Evolutionary conservation across 768 basidiomycete species (phyloP).

Genomic region (Russula abietina): DNA sequence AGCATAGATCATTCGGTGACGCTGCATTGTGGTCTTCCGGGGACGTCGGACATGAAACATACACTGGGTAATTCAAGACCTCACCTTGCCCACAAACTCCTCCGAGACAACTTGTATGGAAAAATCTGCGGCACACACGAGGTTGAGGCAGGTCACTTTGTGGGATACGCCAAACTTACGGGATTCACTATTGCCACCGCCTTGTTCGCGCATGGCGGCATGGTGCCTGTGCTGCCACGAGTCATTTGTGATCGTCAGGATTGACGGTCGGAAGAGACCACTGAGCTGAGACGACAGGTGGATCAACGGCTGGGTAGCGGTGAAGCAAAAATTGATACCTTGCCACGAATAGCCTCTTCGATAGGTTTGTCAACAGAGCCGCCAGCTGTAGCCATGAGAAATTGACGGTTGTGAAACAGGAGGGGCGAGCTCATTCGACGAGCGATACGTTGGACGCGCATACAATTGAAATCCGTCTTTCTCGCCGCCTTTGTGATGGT

Average conservation of each 20-base stretch:
- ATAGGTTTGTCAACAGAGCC: constrained; percentile 17
- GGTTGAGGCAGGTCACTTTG: constrained; percentile 9
- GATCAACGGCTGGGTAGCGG: constrained; percentile 20
- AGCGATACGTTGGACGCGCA: constrained; percentile 8
- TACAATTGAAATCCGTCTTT: neutral
- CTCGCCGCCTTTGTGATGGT: neutral
- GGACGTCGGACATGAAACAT: constrained; percentile 13
- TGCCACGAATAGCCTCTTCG: constrained; percentile 24
- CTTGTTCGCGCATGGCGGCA: constrained; percentile 67
- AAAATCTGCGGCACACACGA: constrained; percentile 50
- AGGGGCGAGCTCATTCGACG: constrained; percentile 21
- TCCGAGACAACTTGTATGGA: constrained; percentile 68
- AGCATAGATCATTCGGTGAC: constrained; percentile 74
- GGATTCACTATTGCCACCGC: constrained; percentile 67
- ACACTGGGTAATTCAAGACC: constrained; percentile 19
- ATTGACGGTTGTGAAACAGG: constrained; percentile 25
- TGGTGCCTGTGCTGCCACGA: constrained; percentile 85
- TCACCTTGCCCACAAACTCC: constrained; percentile 67
- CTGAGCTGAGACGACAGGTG: constrained; percentile 45
- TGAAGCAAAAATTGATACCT: constrained; percentile 12
- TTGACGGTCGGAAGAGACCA: constrained; percentile 51
- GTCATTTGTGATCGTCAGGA: constrained; percentile 68
- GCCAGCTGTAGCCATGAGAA: constrained; percentile 22
- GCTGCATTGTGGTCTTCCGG: constrained; percentile 62
- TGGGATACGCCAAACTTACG: constrained; percentile 46